Percentiles rank a stretch among this genome's conserved stretches.
These are phyloP conservation scores for Lenzites betulinus DNA, from an alignment of 768 basidiomycete species.

Conservation along the genomic window DNA sequence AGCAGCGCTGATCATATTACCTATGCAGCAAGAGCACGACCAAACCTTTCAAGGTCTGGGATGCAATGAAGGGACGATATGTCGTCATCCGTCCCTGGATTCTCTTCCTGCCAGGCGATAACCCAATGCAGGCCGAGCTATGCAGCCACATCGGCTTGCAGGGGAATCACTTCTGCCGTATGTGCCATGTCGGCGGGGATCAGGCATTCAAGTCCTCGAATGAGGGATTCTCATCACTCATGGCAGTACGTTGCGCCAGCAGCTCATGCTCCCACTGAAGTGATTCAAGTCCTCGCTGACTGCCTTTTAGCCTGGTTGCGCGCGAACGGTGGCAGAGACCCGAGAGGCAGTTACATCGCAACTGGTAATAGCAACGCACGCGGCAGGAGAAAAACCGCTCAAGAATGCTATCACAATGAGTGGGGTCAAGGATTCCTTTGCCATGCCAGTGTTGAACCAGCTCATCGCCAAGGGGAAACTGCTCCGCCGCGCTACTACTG, in stretches of 20 bases:
- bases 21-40: constrained; percentile 2
- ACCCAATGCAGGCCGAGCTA: constrained; percentile 41
- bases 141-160: constrained; percentile 36
- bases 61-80: constrained; percentile 27
- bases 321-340: constrained; percentile 9
- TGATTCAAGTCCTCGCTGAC: background rate
- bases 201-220: constrained; percentile 26
- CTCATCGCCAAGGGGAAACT: constrained; percentile 16
- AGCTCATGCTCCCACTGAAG: background rate
- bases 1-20: background rate
- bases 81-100: constrained; percentile 30
- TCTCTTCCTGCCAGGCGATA: constrained; percentile 32
- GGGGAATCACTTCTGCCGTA: constrained; percentile 37
- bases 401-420: constrained; percentile 7
- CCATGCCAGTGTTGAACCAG: constrained; percentile 3
- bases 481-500: background rate
- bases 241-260: constrained; percentile 8
- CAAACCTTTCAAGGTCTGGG: constrained; percentile 26
- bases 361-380: constrained; percentile 9
- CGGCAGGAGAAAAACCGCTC: constrained; percentile 8
- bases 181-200: constrained; percentile 36
- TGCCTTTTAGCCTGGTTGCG: constrained; percentile 1
- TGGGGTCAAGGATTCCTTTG: constrained; percentile 21
- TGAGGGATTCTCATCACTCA: constrained; percentile 30
- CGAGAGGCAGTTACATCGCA: constrained; percentile 7